Evolutionary conservation across 2,329 filamentous ascomycete species (phyloP).

Genomic region (Cryphonectria parasitica): DNA sequence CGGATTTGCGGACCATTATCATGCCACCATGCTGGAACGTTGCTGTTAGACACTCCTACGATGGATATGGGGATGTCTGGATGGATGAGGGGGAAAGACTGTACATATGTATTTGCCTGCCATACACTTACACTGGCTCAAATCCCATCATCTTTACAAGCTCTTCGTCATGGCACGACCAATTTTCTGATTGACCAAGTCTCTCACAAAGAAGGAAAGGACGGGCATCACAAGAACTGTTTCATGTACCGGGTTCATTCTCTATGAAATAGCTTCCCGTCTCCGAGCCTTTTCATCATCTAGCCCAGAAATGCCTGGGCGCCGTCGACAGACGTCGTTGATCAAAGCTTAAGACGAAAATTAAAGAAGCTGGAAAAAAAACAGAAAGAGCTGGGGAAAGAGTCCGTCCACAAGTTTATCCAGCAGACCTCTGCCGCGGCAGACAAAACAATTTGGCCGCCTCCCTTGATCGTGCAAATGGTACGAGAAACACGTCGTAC

Average conservation of each 20-base stretch:
- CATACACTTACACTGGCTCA: not conserved
- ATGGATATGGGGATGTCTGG: not conserved
- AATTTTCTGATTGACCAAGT: not conserved
- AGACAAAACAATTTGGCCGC: not conserved
- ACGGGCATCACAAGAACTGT: not conserved
- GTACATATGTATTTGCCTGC: not conserved
- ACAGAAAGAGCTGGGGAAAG: not conserved
- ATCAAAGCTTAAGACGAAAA: not conserved
- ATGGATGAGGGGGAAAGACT: not conserved
- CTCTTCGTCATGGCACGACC: not conserved
- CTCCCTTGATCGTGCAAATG: not conserved
- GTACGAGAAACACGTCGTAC: not conserved
- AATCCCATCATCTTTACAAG: not conserved
- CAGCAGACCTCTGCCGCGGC: not conserved
- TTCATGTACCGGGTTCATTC: not conserved
- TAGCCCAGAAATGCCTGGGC: not conserved
- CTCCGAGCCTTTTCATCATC: not conserved
- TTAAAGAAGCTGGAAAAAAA: not conserved
- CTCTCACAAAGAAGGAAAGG: not conserved
- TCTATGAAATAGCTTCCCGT: not conserved
- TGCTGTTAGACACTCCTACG: not conserved
- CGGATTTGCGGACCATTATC: not conserved
- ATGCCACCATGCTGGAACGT: not conserved
- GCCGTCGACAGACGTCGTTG: not conserved
- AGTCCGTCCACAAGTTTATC: not conserved